Percentiles rank a stretch among this genome's conserved stretches.
Evolutionary conservation across 2,329 filamentous ascomycete species (phyloP).

Genomic region (Didymella segeticola): DNA sequence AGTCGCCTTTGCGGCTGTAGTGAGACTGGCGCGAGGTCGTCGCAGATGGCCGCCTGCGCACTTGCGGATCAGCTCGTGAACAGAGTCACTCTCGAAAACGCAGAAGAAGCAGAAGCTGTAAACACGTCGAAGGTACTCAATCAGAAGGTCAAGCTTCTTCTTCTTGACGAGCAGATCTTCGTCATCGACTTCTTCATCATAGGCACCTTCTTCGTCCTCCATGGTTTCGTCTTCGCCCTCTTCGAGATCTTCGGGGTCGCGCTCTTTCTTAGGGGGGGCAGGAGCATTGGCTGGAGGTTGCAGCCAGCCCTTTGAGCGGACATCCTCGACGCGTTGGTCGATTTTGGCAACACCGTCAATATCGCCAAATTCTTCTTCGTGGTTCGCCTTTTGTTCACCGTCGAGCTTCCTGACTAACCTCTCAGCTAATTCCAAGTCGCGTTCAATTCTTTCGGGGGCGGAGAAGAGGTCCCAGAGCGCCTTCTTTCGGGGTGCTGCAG

Average conservation of each 20-base stretch:
- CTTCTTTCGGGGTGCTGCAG: conserved; percentile 86
- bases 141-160: conserved; percentile 93
- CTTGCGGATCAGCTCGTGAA: conserved; percentile 94
- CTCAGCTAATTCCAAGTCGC: conserved; percentile 83
- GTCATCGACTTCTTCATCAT: conserved; percentile 83
- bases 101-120: conserved; percentile 99
- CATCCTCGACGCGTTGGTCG: conserved; percentile 83
- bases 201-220: conserved; percentile 70
- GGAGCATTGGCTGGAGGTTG: conserved; percentile 67
- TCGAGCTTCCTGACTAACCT: conserved; percentile 86
- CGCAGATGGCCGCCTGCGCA: conserved; percentile 97
- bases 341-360: conserved; percentile 77
- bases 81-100: conserved; percentile 96
- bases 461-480: conserved; percentile 97
- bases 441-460: conserved; percentile 88
- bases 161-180: conserved; percentile 90
- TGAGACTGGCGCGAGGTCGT: conserved; percentile 84
- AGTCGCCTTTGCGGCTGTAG: conserved; percentile 80
- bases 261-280: conserved; percentile 65
- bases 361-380: conserved; percentile 48
- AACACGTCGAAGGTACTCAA: conserved; percentile 94
- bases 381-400: conserved; percentile 76
- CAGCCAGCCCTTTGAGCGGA: conserved; percentile 77
- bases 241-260: conserved; percentile 69
- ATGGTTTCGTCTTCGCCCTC: conserved; percentile 72